Base-by-base conservation (phyloP, 495 filamentous ascomycete genomes). In the Neurospora intermedia region DNA sequence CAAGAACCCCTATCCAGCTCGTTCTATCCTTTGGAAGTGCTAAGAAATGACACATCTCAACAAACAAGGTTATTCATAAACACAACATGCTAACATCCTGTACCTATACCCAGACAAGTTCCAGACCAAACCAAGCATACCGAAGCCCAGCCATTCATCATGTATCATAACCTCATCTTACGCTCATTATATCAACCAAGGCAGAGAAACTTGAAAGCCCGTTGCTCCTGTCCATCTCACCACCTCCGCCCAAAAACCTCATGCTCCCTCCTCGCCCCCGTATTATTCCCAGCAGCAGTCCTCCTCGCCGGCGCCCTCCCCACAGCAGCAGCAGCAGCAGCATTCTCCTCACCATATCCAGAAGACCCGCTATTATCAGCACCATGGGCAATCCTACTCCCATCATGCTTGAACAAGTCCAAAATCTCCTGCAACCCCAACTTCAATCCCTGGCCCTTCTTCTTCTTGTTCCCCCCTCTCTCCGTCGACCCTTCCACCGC, bases 371-470 rank as follows among this genome's bases (percentile, higher is more conserved):
- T 38, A 4, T 20, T n/a, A 38, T 6, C 35, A 16, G 23, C 74
- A 6, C 62, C 75, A 13, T 69, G 7, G 42, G n/a, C 45, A 35
- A n/a, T n/a, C n/a, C n/a, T n/a, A 39, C 39, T 70, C 0, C 90
- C 90, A 82, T 96, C 92, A 43, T 91, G 89, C 73, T 89, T 89
- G 79, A 99, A 99, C 70, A 99, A 84, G 5, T 91, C 88, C 84
- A 99, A 83, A 77, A 99, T 97, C 84, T 99, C 96, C 77, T 93
- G 91, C 89, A 98, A 91, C 72, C 90, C 93, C 70, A 99, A 83
- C 80, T 98, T 98, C 74, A 88, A 87, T 8, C 86, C 87, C 31
- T 91, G 89, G 39, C 88, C 89, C n/a, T 73, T 69, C 62, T 73
- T 81, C 91, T 92, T 76, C 54, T 38, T 38, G 6, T 38, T 38